Percentiles rank a stretch among this genome's conserved stretches.
phyloP scores from a whole-genome alignment of 1,139 yeast species.

The Candida neerlandica region DNA sequence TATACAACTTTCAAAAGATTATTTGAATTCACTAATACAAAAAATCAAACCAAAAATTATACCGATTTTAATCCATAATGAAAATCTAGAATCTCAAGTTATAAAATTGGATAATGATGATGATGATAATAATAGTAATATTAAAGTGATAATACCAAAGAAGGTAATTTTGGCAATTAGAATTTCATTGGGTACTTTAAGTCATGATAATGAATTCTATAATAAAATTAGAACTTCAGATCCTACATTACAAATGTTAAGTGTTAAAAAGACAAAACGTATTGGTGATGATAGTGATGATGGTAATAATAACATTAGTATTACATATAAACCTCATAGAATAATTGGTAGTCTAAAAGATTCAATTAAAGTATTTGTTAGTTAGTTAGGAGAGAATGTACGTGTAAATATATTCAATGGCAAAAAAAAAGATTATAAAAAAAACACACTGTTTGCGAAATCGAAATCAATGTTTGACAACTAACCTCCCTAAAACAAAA shows the following conservation, averaged over 20 bases:
- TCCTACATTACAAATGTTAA: not conserved
- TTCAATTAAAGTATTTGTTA: slow-evolving; percentile 15
- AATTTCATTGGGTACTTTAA: slow-evolving; percentile 7
- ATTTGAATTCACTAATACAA: slow-evolving; percentile 8
- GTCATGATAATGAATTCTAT: slow-evolving; percentile 6
- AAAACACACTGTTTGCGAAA: not conserved
- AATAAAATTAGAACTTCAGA: not conserved
- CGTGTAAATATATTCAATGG: slow-evolving; percentile 4
- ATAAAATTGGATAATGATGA: slow-evolving; percentile 8
- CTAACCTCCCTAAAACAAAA: not conserved
- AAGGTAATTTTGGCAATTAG: slow-evolving; percentile 6
- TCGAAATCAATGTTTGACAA: not conserved
- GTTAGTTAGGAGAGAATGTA: not conserved
- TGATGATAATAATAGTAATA: no score
- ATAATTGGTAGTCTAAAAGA: slow-evolving; percentile 15
- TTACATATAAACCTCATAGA: slow-evolving; percentile 2
- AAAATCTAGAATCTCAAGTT: not conserved
- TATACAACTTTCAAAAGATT: slow-evolving; percentile 12
- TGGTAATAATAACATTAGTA: slow-evolving; percentile 4
- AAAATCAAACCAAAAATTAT: slow-evolving; percentile 9
- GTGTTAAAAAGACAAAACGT: not conserved
- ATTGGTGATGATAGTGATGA: not conserved
- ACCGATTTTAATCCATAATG: slow-evolving; percentile 6
- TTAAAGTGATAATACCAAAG: slow-evolving; percentile 8
- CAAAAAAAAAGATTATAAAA: slow-evolving; percentile 6